Percentiles rank a stretch among this genome's conserved stretches.
Conservation (phyloP, 106 monocot genomes). For the Platanthera zijinensis region DNA sequence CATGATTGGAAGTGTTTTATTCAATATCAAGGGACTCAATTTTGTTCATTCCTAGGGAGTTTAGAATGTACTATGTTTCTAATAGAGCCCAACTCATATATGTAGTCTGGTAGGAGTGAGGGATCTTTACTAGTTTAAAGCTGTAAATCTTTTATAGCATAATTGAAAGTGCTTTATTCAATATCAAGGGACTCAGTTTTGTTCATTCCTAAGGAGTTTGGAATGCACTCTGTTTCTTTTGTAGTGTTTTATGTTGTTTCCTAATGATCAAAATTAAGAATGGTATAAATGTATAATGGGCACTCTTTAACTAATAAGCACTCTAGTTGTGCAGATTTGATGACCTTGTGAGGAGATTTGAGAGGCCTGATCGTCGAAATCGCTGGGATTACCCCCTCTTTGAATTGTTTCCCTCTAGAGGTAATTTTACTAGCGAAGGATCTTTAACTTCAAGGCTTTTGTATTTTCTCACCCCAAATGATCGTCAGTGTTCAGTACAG, state of each 20-base stretch:
- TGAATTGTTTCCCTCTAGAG: slow-evolving; percentile 78
- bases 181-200: neutral
- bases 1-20: neutral
- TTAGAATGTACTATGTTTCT: neutral
- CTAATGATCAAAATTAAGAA: neutral
- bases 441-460: neutral
- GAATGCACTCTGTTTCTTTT: neutral
- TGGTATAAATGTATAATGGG: neutral
- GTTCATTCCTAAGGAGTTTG: neutral
- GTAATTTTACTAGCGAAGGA: slow-evolving; percentile 20
- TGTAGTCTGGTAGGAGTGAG: too few species aligned
- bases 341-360: slow-evolving; percentile 77
- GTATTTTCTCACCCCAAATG: neutral
- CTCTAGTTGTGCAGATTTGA: slow-evolving; percentile 51
- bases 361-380: slow-evolving; percentile 78
- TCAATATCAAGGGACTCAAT: neutral
- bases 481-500: neutral
- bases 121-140: too few species aligned
- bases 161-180: neutral
- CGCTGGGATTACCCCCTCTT: slow-evolving; percentile 99
- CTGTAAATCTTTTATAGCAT: neutral
- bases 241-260: neutral
- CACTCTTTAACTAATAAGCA: neutral
- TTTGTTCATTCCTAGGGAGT: neutral
- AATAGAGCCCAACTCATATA: neutral